Evolutionary conservation across 2,329 filamentous ascomycete species (phyloP).

Genomic region (Aspergillus sp.): DNA sequence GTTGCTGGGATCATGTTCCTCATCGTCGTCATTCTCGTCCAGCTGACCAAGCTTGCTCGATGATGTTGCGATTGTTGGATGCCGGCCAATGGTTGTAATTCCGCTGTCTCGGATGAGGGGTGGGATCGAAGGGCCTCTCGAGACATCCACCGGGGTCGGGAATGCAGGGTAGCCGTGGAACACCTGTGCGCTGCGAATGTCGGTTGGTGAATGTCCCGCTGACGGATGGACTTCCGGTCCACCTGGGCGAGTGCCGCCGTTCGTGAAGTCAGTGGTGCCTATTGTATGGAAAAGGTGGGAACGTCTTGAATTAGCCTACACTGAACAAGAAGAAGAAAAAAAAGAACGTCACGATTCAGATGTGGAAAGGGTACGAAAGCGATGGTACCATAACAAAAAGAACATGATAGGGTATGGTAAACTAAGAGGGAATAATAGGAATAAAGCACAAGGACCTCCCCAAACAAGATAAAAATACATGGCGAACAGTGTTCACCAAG

Average conservation of each 20-base stretch:
- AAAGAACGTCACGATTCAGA: slow-evolving; percentile 5
- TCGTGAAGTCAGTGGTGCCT: slow-evolving; percentile 40
- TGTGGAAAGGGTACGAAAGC: slow-evolving; percentile 13
- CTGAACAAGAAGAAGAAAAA: slow-evolving; percentile 24
- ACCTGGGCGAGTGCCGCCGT: slow-evolving; percentile 61
- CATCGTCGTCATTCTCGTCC: slow-evolving; percentile 22
- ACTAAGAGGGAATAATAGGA: slow-evolving; percentile 4
- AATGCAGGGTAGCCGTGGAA: slow-evolving; percentile 71
- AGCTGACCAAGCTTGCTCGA: slow-evolving; percentile 23
- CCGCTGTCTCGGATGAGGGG: slow-evolving; percentile 60
- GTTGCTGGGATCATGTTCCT: slow-evolving; percentile 41
- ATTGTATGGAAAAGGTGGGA: slow-evolving; percentile 26
- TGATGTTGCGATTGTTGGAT: slow-evolving; percentile 35
- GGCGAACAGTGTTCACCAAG: slow-evolving; percentile 5
- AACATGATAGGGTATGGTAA: slow-evolving; percentile 25
- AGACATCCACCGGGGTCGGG: slow-evolving; percentile 53
- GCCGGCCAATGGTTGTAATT: slow-evolving; percentile 44
- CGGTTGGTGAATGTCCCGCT: slow-evolving; percentile 55
- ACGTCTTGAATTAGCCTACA: slow-evolving; percentile 43
- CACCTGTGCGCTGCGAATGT: slow-evolving; percentile 71
- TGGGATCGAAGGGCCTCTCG: slow-evolving; percentile 60
- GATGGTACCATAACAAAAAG: slow-evolving; percentile 20
- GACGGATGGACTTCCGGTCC: slow-evolving; percentile 55
- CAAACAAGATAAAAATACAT: slow-evolving; percentile 14
- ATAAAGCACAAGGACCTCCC: slow-evolving; percentile 5